phyloP scores from a whole-genome alignment of 768 basidiomycete genomes.

The Russula foetens region DNA sequence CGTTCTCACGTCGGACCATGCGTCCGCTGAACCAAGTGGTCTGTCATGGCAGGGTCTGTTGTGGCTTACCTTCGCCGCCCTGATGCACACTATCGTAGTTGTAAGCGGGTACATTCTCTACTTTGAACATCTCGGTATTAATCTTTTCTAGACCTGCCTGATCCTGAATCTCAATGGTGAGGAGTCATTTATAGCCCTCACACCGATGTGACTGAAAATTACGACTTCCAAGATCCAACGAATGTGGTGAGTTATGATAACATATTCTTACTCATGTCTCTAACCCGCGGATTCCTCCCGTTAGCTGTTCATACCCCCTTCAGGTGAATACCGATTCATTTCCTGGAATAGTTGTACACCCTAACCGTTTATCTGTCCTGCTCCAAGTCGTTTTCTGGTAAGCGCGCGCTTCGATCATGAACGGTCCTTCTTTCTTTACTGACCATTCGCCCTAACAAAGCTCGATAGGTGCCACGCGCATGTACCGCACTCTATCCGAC shows the following conservation, averaged over 20 bases:
- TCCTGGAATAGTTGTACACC: neutral
- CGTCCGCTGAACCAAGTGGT: neutral
- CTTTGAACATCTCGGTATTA: neutral
- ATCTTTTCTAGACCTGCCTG: constrained; percentile 10
- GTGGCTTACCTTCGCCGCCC: constrained; percentile 7
- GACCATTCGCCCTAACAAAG: neutral
- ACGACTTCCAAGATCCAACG: constrained; percentile 1
- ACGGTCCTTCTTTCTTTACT: neutral
- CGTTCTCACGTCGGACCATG: neutral
- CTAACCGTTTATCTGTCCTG: neutral
- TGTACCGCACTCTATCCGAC: constrained; percentile 17
- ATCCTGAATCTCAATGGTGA: constrained; percentile 12
- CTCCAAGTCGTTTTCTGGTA: constrained; percentile 17
- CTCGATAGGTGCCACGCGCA: constrained; percentile 18
- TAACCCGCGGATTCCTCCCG: neutral
- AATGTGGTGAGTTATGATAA: constrained; percentile 6
- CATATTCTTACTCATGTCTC: neutral
- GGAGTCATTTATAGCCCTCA: neutral
- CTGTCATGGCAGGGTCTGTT: constrained; percentile 4
- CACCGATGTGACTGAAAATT: neutral
- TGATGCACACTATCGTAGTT: constrained; percentile 3
- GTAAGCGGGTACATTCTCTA: neutral
- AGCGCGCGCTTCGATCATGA: neutral
- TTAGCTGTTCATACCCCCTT: constrained; percentile 13
- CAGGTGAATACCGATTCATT: neutral